Conservation (phyloP, 495 filamentous ascomycete species). For the Penicillium atrosanguineum region DNA sequence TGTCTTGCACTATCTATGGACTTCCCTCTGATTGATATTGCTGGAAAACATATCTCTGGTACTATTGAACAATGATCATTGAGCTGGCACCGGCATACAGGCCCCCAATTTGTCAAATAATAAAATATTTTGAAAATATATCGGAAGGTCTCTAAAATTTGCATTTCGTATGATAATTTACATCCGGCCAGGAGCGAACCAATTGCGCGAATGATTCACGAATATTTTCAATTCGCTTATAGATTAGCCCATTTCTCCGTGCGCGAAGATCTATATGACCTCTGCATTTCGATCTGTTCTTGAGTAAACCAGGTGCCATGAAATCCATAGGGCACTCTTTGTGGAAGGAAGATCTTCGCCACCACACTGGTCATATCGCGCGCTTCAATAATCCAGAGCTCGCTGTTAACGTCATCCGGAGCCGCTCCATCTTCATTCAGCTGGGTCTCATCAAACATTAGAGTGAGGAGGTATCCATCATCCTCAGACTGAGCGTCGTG, state of each 20-base stretch:
- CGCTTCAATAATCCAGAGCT: constrained; percentile 8
- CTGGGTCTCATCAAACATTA: constrained; percentile 11
- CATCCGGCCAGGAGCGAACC: too few species aligned
- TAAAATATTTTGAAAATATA: too few species aligned
- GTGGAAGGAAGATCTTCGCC: constrained; percentile 6
- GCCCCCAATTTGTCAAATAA: too few species aligned
- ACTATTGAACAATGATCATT: too few species aligned
- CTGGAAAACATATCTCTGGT: too few species aligned
- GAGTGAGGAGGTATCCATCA: constrained; percentile 6
- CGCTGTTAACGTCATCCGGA: not conserved
- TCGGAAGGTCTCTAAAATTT: too few species aligned
- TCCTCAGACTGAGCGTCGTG: not conserved
- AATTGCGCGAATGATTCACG: too few species aligned
- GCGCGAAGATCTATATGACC: not conserved
- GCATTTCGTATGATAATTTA: too few species aligned
- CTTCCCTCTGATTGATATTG: too few species aligned
- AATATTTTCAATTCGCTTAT: not conserved
- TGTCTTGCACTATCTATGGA: too few species aligned
- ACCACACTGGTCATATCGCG: constrained; percentile 5
- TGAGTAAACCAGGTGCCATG: constrained; percentile 7
- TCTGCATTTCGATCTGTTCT: not conserved
- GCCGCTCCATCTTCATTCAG: constrained; percentile 1
- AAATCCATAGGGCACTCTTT: constrained; percentile 8
- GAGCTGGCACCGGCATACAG: too few species aligned
- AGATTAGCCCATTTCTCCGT: not conserved